Conservation (phyloP, 805 yeast genomes). For the Metschnikowia kofuensis region DNA sequence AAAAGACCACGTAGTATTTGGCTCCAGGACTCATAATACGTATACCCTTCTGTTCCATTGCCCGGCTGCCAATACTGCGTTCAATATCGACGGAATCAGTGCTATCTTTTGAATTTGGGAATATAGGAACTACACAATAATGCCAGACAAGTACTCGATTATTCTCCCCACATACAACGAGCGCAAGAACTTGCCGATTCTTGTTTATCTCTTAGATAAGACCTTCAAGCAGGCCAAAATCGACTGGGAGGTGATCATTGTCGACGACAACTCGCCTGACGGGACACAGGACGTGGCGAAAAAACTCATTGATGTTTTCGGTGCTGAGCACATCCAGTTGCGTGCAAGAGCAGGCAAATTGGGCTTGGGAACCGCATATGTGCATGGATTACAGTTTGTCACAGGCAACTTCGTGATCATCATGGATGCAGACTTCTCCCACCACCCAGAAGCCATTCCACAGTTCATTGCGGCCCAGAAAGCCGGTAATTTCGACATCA, state of each 20-base stretch:
- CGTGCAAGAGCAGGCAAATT: constrained; percentile 74
- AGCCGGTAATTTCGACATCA: constrained; percentile 48
- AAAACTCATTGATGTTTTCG: constrained; percentile 55
- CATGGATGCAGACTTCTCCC: constrained; percentile 84
- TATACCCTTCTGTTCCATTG: too few relatives aligned
- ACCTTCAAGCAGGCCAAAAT: constrained; percentile 56
- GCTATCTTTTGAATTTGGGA: too few relatives aligned
- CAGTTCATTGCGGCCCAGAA: constrained; percentile 66
- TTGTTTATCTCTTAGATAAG: constrained; percentile 65
- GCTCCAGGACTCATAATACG: too few relatives aligned
- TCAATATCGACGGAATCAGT: too few relatives aligned
- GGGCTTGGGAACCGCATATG: constrained; percentile 79
- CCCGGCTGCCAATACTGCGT: too few relatives aligned
- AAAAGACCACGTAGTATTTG: constrained; percentile 6
- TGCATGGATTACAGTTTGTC: constrained; percentile 68
- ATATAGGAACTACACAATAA: neutral
- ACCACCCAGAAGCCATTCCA: constrained; percentile 79
- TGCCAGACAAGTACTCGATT: constrained; percentile 59
- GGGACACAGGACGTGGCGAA: constrained; percentile 76
- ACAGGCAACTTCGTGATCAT: constrained; percentile 74
- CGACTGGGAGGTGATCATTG: constrained; percentile 75
- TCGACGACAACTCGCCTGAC: constrained; percentile 78
- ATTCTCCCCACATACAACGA: constrained; percentile 79
- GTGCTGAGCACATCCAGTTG: constrained; percentile 57
- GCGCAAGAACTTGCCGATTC: constrained; percentile 59